Evolutionary conservation across 129 eudicot genomes (phyloP), one percentile per base, ranked within the genome.

Genomic region (Lonicera japonica): DNA sequence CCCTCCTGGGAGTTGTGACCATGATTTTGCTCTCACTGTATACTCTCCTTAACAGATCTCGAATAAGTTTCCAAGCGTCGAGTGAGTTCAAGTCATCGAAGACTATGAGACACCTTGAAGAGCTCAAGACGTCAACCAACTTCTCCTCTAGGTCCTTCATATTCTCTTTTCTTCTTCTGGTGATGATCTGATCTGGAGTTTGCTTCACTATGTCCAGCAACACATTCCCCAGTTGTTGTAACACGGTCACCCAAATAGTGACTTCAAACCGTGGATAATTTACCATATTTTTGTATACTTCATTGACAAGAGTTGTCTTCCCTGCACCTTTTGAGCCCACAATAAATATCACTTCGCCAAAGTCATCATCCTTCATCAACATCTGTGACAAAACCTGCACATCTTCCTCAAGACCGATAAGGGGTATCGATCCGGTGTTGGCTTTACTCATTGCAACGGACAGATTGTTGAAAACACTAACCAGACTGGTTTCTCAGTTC

Each of bases 1-100:
- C 56, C 53, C 67, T 62, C 9, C 51, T 10, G 39, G 21, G 4
- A 62, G 41, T 62, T 48, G 67, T 62, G 22, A 62, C 39, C 67
- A 45, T 11, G 39, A 62, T 8, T 45, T 17, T 62, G 5, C 67
- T 62, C 17, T 47, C 53, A 47, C 17, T 47, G 53, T 47, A 47
- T 8, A 5, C 53, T 8, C 17, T 2, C 43, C 16, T 8, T 47
- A 47, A 16, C 16, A 47, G 53, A 8, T 15, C 17, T 47, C 39
- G 20, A 46, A 62, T 13, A 45, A 21, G 16, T 25, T 43, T 41
- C 1, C 16, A 43, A 23, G 55, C 54, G 20, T 41, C 45, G 1
- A 21, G 53, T 11, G 25, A 7, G n/a, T 20, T 20, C 51, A 48
- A 21, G 54, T 21, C 67, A 21, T 62, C 67, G 4, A 62, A 25